phyloP scores from a whole-genome alignment of 805 yeast genomes.

The Kluyveromyces siamensis region DNA sequence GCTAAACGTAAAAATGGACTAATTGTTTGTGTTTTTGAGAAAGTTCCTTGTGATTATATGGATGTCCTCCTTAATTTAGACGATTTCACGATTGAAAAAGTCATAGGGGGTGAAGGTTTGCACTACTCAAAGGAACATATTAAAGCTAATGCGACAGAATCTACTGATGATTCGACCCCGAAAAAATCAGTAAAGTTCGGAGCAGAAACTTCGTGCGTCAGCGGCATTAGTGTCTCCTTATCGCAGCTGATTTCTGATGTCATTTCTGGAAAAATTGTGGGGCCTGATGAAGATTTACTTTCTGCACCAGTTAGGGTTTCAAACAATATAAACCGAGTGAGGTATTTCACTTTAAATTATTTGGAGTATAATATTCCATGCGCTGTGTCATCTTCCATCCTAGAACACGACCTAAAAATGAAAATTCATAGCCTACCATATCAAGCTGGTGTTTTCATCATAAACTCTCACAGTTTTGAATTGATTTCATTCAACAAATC shows the following conservation, averaged over 20 bases:
- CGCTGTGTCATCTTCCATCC: conserved; percentile 57
- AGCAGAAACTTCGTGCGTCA: conserved; percentile 17
- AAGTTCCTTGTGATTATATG: conserved; percentile 64
- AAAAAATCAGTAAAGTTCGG: conserved; percentile 24
- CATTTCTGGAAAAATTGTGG: conserved; percentile 14
- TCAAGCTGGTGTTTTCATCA: conserved; percentile 76
- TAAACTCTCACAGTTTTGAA: conserved; percentile 41
- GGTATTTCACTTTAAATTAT: conserved; percentile 56
- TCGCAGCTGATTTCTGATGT: conserved; percentile 22
- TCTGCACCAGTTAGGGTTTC: conserved; percentile 32
- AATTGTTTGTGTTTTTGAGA: conserved; percentile 79
- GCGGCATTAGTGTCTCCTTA: conserved; percentile 21
- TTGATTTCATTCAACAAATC: conserved; percentile 73
- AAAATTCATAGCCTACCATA: conserved; percentile 74
- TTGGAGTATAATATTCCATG: conserved; percentile 51
- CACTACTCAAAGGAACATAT: conserved; percentile 1
- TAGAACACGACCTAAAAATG: conserved; percentile 41
- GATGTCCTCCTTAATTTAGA: conserved; percentile 39
- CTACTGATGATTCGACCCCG: conserved; percentile 1
- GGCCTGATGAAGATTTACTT: conserved; percentile 22
- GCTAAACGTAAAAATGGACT: conserved; percentile 66
- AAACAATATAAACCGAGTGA: conserved; percentile 40
- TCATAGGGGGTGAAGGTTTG: conserved; percentile 19
- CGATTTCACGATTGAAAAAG: conserved; percentile 20
- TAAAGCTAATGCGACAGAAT: neutral